Evolutionary conservation across 2,329 filamentous ascomycete species (phyloP), one percentile per base, ranked within the genome.

Genomic region (Fusarium sororula): DNA sequence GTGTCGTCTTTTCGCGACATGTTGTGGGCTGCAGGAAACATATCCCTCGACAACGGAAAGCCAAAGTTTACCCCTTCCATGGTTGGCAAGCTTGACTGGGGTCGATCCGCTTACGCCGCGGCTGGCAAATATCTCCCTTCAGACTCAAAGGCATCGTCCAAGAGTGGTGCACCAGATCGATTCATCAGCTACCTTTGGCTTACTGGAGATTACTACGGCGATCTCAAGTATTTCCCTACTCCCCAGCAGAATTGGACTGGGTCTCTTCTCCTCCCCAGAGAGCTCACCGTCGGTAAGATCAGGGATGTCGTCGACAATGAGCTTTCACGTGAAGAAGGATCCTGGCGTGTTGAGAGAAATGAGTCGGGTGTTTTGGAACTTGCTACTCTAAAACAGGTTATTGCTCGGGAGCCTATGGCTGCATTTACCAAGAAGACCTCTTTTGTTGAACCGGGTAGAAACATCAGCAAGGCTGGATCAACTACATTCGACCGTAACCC

Each of bases 211-310:
- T 81, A 82, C 59, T 85, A 82, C 63, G 83, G 79, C 2, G 83
- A 81, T 11, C 68, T 79, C 3, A 75, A 79, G 45, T 42, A 61
- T 18, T 84, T 85, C 62, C 83, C 84, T 6, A 82, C 80, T 26
- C 26, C 72, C 1, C 83, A 85, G 72, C 84, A 85, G 66, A 85
- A 85, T 51, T 85, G 84, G 84, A 83, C 83, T 3, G 83, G 84
- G 6, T 80, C 83, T 4, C 78, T 86, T 20, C 74, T 85, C 4
- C 80, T 86, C 4, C 83, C 84, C 0, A 80, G 84, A 3, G 83
- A 86, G 73, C 73, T 86, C 41, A 83, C 81, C 51, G 77, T 83
- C 3, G 82, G 84, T 6, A 82, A 80, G 53, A 81, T 86, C 22
- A 67, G 71, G 51, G 80, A 83, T 20, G 84, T 86, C 20, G 77